phyloP scores from a whole-genome alignment of 2,329 filamentous ascomycete genomes.

The Fusarium protoensiforme region DNA sequence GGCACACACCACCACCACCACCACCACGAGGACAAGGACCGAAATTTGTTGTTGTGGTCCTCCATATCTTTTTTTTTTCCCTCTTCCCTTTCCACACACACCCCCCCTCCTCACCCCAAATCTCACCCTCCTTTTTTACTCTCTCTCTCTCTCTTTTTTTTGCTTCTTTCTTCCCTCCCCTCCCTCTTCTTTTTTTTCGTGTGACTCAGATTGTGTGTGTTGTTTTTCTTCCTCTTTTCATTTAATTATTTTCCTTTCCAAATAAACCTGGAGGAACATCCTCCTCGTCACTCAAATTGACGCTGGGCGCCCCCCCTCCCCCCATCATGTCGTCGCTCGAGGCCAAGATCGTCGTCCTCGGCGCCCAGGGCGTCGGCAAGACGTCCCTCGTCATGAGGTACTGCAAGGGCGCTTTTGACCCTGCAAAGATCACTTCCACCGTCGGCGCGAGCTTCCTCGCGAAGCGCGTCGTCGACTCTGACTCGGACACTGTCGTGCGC shows the following conservation, averaged over 20 bases:
- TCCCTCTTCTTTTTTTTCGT: conserved; percentile 14
- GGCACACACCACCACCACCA: conserved; percentile 13
- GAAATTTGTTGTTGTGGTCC: neutral
- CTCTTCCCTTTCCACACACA: neutral
- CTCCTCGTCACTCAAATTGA: conserved; percentile 16
- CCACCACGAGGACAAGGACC: conserved; percentile 7
- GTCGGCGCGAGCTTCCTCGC: conserved; percentile 84
- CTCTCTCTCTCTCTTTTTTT: conserved; percentile 15
- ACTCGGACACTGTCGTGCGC: conserved; percentile 88
- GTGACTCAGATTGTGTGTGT: conserved; percentile 4
- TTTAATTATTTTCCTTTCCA: conserved; percentile 3
- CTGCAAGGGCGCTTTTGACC: conserved; percentile 77
- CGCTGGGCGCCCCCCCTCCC: conserved; percentile 4
- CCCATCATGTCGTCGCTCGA: conserved; percentile 71
- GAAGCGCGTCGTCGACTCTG: conserved; percentile 82
- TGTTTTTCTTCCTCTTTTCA: conserved; percentile 7
- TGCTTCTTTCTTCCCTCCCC: conserved; percentile 17
- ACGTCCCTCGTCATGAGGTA: conserved; percentile 82
- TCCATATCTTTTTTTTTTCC: conserved; percentile 7
- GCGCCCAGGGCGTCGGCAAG: conserved; percentile 83
- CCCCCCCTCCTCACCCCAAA: conserved; percentile 9
- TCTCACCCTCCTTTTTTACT: conserved; percentile 14
- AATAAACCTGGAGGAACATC: conserved; percentile 1
- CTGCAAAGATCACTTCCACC: conserved; percentile 73
- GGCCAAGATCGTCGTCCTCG: conserved; percentile 84